These are phyloP conservation scores for Penicillium samsonianum DNA, from an alignment of 495 filamentous ascomycete genomes.

Conservation along the genomic window DNA sequence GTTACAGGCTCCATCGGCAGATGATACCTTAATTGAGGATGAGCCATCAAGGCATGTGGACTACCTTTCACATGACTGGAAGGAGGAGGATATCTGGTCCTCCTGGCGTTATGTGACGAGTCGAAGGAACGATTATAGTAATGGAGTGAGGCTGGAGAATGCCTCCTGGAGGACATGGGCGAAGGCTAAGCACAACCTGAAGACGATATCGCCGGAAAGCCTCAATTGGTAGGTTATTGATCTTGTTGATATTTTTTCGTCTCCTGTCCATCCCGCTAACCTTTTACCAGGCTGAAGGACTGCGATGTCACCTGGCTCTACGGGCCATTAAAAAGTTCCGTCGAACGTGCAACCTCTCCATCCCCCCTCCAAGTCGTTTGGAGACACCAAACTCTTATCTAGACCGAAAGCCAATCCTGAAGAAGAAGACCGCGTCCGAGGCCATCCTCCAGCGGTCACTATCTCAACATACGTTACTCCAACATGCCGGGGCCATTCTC, in stretches of 20 bases:
- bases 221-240: conserved; percentile 75
- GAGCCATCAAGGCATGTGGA: conserved; percentile 92
- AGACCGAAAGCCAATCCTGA: conserved; percentile 89
- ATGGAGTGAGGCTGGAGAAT: conserved; percentile 85
- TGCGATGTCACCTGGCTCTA: conserved; percentile 98
- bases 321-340: conserved; percentile 79
- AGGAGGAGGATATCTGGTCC: conserved; percentile 95
- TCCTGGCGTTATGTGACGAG: conserved; percentile 92
- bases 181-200: conserved; percentile 80
- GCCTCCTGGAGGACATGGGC: conserved; percentile 99
- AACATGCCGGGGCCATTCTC: conserved; percentile 89
- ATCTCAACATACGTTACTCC: conserved; percentile 85
- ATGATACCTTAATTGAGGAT: conserved; percentile 75
- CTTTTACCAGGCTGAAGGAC: conserved; percentile 80
- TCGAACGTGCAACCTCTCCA: conserved; percentile 39
- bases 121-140: conserved; percentile 73
- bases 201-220: conserved; percentile 83
- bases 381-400: conserved; percentile 82
- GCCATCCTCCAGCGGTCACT: conserved; percentile 90
- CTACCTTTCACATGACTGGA: conserved; percentile 94
- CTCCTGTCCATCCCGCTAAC: conserved; percentile 5
- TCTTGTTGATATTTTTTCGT: conserved; percentile 15
- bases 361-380: conserved; percentile 60
- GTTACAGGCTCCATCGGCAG: conserved; percentile 56
- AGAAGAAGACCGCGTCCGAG: conserved; percentile 95